Evolutionary conservation across 257 asterid species (phyloP).

Genomic region (Nemophila menziesii): DNA sequence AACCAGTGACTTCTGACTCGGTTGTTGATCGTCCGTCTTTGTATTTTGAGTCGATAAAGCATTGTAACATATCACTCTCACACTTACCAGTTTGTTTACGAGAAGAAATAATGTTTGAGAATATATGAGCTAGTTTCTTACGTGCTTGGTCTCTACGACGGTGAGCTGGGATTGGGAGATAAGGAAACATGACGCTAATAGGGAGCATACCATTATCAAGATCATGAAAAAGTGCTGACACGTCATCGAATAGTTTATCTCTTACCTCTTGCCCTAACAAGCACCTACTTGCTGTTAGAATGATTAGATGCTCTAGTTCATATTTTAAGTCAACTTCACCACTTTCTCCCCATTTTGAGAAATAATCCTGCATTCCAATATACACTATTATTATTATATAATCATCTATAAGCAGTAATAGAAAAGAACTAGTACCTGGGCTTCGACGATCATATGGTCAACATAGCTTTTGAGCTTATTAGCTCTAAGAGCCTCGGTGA

Average conservation of each 20-base stretch:
- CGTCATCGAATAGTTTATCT: conserved; percentile 78
- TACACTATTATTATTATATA: too few species aligned
- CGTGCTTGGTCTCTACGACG: conserved; percentile 82
- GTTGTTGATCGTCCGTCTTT: conserved; percentile 78
- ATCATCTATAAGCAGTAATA: conserved; percentile 24
- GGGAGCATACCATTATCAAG: conserved; percentile 96
- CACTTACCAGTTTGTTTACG: conserved; percentile 57
- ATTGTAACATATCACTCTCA: conserved; percentile 60
- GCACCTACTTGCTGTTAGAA: conserved; percentile 88
- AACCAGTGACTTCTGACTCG: conserved; percentile 69
- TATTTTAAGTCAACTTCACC: conserved; percentile 87
- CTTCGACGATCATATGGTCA: conserved; percentile 76
- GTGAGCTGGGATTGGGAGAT: conserved; percentile 93
- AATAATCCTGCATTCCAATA: conserved; percentile 41
- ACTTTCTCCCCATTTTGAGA: conserved; percentile 89
- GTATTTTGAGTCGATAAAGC: conserved; percentile 94
- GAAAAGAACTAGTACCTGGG: conserved; percentile 41
- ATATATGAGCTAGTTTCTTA: conserved; percentile 66
- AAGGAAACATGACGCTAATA: conserved; percentile 77
- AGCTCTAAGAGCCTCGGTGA: conserved; percentile 83
- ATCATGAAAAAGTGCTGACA: conserved; percentile 91
- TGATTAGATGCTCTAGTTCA: conserved; percentile 83
- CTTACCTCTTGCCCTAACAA: conserved; percentile 90
- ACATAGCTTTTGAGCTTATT: conserved; percentile 75
- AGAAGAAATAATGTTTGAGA: conserved; percentile 53